A percentile compares a stretch with the other conserved stretches of the same genome.
Evolutionary conservation across 1,284 basidiomycete species (phyloP).

Genomic region (Pseudozyma sp.): DNA sequence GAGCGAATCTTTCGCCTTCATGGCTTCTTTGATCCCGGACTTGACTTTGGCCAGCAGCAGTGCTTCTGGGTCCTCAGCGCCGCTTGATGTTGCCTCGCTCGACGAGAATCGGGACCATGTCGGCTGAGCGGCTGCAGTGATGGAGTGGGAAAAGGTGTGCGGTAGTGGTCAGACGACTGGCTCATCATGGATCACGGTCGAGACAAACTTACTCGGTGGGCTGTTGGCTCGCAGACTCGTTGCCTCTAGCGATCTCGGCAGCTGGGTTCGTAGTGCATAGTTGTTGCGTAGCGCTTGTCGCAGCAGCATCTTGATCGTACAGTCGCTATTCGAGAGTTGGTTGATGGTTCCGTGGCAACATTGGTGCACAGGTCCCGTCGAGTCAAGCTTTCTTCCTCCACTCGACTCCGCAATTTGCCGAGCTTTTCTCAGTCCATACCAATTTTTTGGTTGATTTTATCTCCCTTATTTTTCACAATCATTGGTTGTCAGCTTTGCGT

Average conservation of each 20-base stretch:
- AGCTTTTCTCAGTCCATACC: background rate
- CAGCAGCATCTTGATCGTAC: slow-evolving; percentile 22
- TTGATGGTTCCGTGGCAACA: background rate
- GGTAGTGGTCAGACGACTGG: background rate
- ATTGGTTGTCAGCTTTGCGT: no score
- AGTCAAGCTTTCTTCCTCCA: slow-evolving; percentile 9
- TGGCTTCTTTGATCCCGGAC: slow-evolving; percentile 54
- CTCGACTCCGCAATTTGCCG: slow-evolving; percentile 40
- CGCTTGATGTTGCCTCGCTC: slow-evolving; percentile 15
- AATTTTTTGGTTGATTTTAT: slow-evolving; percentile 4
- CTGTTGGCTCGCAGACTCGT: slow-evolving; percentile 11
- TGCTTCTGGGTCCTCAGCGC: slow-evolving; percentile 37
- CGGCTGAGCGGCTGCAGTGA: slow-evolving; percentile 3
- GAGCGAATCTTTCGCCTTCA: slow-evolving; percentile 57
- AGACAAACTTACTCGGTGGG: slow-evolving; percentile 15
- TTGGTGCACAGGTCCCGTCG: background rate
- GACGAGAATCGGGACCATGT: slow-evolving; percentile 34
- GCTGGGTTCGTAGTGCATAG: slow-evolving; percentile 29
- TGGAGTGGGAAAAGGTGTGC: background rate
- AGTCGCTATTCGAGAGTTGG: background rate
- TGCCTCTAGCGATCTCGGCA: slow-evolving; percentile 33
- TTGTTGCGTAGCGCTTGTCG: slow-evolving; percentile 41
- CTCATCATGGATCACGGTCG: background rate
- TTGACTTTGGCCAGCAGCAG: slow-evolving; percentile 50
- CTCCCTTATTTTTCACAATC: background rate